These are phyloP conservation scores for Beauveria australis DNA, from an alignment of 2,329 filamentous ascomycete genomes.

Conservation along the genomic window DNA sequence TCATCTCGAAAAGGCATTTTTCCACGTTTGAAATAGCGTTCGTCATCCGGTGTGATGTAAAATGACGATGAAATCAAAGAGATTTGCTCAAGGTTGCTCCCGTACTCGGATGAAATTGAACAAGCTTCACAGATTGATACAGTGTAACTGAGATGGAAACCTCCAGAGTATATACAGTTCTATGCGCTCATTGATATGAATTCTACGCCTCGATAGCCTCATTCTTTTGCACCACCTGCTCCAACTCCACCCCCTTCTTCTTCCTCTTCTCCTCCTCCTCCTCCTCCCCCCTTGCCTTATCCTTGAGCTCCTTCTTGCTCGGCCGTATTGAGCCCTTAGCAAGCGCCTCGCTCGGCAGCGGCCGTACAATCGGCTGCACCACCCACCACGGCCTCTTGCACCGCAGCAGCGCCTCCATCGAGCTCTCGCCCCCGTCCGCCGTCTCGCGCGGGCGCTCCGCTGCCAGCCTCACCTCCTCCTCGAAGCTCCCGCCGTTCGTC, in stretches of 20 bases:
- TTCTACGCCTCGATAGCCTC: slow-evolving; percentile 20
- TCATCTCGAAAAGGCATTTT: too few relatives aligned
- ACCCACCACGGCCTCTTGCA: slow-evolving; percentile 86
- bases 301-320: slow-evolving; percentile 59
- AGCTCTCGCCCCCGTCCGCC: slow-evolving; percentile 42
- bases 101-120: not conserved
- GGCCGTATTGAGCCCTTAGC: slow-evolving; percentile 68
- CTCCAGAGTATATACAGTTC: not conserved
- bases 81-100: not conserved
- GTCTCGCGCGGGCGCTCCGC: slow-evolving; percentile 24
- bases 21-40: not conserved
- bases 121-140: not conserved
- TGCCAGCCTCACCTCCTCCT: slow-evolving; percentile 26
- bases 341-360: slow-evolving; percentile 78
- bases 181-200: not conserved
- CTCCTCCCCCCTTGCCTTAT: slow-evolving; percentile 22
- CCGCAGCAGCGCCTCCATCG: slow-evolving; percentile 57
- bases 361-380: slow-evolving; percentile 78
- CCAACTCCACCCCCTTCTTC: slow-evolving; percentile 15
- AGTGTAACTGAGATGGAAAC: not conserved
- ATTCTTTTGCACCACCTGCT: slow-evolving; percentile 43
- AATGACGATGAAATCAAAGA: not conserved
- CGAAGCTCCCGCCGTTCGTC: slow-evolving; percentile 41
- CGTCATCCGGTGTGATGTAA: not conserved
- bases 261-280: not conserved